Conservation (phyloP, 2,329 filamentous ascomycete species). For the Fusarium udum region DNA sequence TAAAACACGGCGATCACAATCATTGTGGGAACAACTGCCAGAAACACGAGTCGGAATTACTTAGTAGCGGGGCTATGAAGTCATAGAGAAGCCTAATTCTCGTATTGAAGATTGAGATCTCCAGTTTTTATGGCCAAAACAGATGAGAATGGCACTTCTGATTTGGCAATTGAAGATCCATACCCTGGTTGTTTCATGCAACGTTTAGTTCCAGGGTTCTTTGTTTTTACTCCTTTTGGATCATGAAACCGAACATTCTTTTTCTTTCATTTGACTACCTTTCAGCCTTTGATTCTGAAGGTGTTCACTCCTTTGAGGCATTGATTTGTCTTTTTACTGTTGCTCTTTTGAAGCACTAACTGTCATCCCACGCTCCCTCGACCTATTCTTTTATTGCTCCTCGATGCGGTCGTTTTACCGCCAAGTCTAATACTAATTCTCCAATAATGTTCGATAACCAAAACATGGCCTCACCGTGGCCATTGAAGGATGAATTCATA, state of each 20-base stretch:
- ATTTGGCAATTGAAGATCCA: background rate
- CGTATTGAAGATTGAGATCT: constrained; percentile 12
- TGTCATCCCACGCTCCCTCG: background rate
- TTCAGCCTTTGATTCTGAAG: background rate
- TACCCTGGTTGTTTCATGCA: constrained; percentile 4
- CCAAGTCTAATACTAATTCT: background rate
- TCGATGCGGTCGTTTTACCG: background rate
- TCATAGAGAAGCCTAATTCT: constrained; percentile 7
- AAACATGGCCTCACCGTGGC: constrained; percentile 5
- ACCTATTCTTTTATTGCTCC: background rate
- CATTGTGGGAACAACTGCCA: background rate
- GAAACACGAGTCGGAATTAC: background rate
- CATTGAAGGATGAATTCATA: constrained; percentile 19
- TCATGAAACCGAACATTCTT: constrained; percentile 1
- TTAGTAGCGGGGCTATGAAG: constrained; percentile 1
- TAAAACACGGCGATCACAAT: constrained; percentile 4
- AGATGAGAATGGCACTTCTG: background rate
- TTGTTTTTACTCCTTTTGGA: background rate
- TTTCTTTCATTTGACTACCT: background rate
- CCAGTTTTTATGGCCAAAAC: background rate
- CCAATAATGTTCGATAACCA: background rate
- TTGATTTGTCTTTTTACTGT: background rate
- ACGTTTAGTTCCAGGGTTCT: background rate
- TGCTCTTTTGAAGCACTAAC: background rate
- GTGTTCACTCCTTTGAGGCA: background rate